These are phyloP conservation scores for Madurella fahalii DNA, from an alignment of 2,329 filamentous ascomycete species.

Conservation along the genomic window DNA sequence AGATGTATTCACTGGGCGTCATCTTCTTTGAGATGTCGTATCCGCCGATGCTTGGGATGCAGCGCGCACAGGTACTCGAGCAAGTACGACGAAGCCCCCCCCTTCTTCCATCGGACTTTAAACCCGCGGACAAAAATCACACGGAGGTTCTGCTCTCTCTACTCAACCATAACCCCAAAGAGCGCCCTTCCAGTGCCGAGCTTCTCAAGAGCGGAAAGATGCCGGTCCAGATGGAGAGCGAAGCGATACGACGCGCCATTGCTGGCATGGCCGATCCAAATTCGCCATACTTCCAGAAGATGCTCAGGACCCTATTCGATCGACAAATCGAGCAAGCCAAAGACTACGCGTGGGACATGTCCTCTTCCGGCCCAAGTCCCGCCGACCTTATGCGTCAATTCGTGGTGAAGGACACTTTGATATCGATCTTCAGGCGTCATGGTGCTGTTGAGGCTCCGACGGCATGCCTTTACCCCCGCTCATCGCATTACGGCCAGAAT, in stretches of 20 bases:
- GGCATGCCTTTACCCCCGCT: slow-evolving; percentile 75
- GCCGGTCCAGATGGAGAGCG: slow-evolving; percentile 87
- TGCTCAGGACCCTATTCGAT: slow-evolving; percentile 80
- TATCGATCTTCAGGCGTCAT: slow-evolving; percentile 79
- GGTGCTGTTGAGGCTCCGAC: slow-evolving; percentile 79
- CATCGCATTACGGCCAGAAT: slow-evolving; percentile 69
- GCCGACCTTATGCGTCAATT: slow-evolving; percentile 66
- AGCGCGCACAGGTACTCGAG: slow-evolving; percentile 61
- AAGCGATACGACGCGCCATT: slow-evolving; percentile 79
- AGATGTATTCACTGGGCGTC: slow-evolving; percentile 95
- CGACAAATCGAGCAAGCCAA: slow-evolving; percentile 73
- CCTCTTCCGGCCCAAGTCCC: slow-evolving; percentile 48
- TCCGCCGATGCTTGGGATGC: slow-evolving; percentile 57
- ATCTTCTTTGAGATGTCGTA: slow-evolving; percentile 99
- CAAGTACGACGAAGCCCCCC: slow-evolving; percentile 65
- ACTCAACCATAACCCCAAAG: slow-evolving; percentile 75
- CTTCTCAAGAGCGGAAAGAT: slow-evolving; percentile 82
- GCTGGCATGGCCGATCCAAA: slow-evolving; percentile 75
- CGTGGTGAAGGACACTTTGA: slow-evolving; percentile 69
- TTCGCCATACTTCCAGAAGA: slow-evolving; percentile 85
- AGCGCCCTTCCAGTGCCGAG: slow-evolving; percentile 77
- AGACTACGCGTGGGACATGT: slow-evolving; percentile 75
- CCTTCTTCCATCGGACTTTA: slow-evolving; percentile 68
- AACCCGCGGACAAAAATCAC: slow-evolving; percentile 65
- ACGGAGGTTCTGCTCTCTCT: slow-evolving; percentile 74